Conservation (phyloP, 148 eudicot species). For the Salicornia ramosissima region DNA sequence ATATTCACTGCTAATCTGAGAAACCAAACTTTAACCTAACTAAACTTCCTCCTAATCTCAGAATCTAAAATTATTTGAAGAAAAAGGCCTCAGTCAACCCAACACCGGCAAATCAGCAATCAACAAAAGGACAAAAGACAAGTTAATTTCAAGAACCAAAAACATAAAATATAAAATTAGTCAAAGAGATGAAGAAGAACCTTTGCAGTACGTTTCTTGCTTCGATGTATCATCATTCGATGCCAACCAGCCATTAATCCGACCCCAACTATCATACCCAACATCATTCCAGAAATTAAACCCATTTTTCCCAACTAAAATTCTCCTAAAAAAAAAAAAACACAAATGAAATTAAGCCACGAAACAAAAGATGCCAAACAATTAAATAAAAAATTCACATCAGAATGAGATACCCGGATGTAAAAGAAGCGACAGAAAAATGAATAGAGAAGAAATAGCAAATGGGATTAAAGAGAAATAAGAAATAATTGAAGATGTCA, state of each 20-base stretch:
- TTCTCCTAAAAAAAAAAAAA: constrained; percentile 9
- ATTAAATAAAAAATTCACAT: neutral
- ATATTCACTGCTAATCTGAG: neutral
- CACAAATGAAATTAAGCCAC: constrained; percentile 5
- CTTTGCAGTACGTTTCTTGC: constrained; percentile 67
- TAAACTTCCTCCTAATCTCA: neutral
- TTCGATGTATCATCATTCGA: constrained; percentile 76
- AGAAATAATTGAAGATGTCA: neutral
- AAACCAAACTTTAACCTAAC: neutral
- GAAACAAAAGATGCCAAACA: neutral
- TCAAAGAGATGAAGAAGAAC: constrained; percentile 26
- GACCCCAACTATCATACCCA: constrained; percentile 72
- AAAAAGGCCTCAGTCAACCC: too few species aligned
- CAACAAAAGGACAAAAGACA: constrained; percentile 4
- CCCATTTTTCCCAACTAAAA: constrained; percentile 52
- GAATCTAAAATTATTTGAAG: neutral
- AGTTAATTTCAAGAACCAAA: constrained; percentile 3
- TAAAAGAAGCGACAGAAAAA: neutral
- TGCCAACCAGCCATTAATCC: constrained; percentile 89
- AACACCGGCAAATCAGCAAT: too few species aligned
- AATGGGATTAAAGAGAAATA: constrained; percentile 2
- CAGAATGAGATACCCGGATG: constrained; percentile 8
- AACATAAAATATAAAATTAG: neutral
- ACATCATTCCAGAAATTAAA: constrained; percentile 69
- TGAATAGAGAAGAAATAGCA: neutral